These are phyloP conservation scores for Excoecaria agallocha DNA, from an alignment of 345 rosid genomes.

Conservation along the genomic window DNA sequence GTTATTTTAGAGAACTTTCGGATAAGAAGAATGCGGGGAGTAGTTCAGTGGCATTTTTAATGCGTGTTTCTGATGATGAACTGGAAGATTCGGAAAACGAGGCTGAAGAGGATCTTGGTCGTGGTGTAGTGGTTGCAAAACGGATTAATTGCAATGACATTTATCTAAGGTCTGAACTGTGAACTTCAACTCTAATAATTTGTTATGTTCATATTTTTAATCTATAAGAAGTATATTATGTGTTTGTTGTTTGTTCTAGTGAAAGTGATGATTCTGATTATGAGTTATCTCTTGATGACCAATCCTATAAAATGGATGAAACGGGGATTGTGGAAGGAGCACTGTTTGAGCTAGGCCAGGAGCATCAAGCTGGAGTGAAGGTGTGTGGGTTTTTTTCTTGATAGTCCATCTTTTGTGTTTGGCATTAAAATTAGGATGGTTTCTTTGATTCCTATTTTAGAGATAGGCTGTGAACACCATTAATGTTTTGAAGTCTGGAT, in stretches of 20 bases:
- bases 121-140: slow-evolving; percentile 28
- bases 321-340: slow-evolving; percentile 54
- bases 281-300: slow-evolving; percentile 39
- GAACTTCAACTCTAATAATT: not conserved
- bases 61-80: slow-evolving; percentile 64
- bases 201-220: not conserved
- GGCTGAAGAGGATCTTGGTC: slow-evolving; percentile 31
- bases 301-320: slow-evolving; percentile 49
- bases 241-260: slow-evolving; percentile 10
- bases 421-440: not conserved
- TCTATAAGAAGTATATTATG: not conserved
- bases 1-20: slow-evolving; percentile 18
- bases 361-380: slow-evolving; percentile 59
- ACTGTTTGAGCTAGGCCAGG: slow-evolving; percentile 50
- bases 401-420: not conserved
- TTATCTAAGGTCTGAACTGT: slow-evolving; percentile 48
- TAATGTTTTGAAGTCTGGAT: not conserved
- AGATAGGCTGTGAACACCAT: not conserved
- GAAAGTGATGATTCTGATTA: slow-evolving; percentile 60
- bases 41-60: slow-evolving; percentile 46
- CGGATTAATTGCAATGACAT: slow-evolving; percentile 50
- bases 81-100: slow-evolving; percentile 42
- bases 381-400: slow-evolving; percentile 30
- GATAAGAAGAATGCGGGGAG: slow-evolving; percentile 33
- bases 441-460: not conserved